A percentile compares a stretch with the other conserved stretches of the same genome.
These are phyloP conservation scores for Fusarium marasasianum DNA, from an alignment of 2,329 filamentous ascomycete species.

Conservation along the genomic window DNA sequence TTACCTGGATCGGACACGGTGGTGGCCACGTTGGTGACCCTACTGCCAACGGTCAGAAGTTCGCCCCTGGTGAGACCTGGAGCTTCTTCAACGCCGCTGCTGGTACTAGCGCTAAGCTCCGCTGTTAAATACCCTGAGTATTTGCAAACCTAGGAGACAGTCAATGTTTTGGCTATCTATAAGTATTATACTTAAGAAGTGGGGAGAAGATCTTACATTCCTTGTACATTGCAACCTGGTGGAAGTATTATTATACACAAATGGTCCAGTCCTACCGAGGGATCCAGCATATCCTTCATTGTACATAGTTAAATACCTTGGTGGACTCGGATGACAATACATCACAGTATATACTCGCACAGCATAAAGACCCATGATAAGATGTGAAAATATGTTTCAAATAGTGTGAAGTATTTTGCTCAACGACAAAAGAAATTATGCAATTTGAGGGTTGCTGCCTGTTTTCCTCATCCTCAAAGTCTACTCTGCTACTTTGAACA, in stretches of 20 bases:
- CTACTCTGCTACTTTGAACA: not conserved
- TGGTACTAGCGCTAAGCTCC: conserved; percentile 3
- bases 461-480: fast-evolving
- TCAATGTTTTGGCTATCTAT: not conserved
- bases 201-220: not conserved
- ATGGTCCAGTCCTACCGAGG: not conserved
- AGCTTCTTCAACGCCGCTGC: conserved; percentile 37
- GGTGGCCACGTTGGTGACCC: conserved; percentile 41
- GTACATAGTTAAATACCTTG: not conserved
- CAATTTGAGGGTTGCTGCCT: not conserved
- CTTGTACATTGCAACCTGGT: conserved; percentile 3
- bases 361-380: fast-evolving
- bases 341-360: not conserved
- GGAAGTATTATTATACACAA: not conserved
- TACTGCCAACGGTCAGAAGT: conserved; percentile 25
- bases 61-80: conserved; percentile 37
- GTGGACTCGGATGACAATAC: not conserved
- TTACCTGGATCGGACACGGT: conserved; percentile 45
- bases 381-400: fast-evolving
- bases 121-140: not conserved
- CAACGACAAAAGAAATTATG: not conserved
- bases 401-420: fast-evolving
- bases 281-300: not conserved
- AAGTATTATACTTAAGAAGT: not conserved
- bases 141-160: fast-evolving